Evolutionary conservation across 805 yeast species (phyloP), one percentile per base, ranked within the genome.

Genomic region (Barnettozyma populi): DNA sequence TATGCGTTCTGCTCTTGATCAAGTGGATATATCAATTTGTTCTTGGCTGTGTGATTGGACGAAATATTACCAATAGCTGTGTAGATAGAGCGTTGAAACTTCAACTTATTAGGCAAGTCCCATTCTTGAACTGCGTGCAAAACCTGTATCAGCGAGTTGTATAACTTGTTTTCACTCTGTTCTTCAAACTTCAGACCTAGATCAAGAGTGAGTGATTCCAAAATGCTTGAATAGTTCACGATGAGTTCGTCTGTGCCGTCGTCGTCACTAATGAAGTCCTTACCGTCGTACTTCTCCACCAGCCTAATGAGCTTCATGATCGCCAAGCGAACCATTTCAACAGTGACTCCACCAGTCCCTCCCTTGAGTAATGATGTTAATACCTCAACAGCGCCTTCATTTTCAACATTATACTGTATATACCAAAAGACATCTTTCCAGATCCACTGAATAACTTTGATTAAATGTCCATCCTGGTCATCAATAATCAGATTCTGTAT

Each of bases 61-160:
- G 64, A 60, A 9, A 61, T 52, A 41, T 60, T 60, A 1, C 65
- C 65, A 40, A 57, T 52, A 1, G 63, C 39, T 2, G 57, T 56
- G 38, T 43, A 57, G 9, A 61, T 19, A 23, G 52, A 52, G 41
- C 65, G 53, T 35, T 57, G 56, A 9, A 47, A 52, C 11, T 41
- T 50, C 8, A 57, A 25, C 32, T 50, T 57, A 21, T 57, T 58
- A 7, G 48, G 53, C n/a, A 61, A 43, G 27, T 54, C 59, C 36
- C 51, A 31, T 1, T 48, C 42, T 11, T 45, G 46, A 2, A 55
- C 11, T 0, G 6, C 7, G 8, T 36, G 36, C 5, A 60, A 47
- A 2, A 53, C 13, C 4, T 43, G 32, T 5, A 55, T 18, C n/a
- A 56, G 27, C 1, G 29, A 18, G 1, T 4, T 24, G 34, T 56